Evolutionary conservation across 805 yeast genomes (phyloP).

Genomic region (Sporopachydermia quercuum): DNA sequence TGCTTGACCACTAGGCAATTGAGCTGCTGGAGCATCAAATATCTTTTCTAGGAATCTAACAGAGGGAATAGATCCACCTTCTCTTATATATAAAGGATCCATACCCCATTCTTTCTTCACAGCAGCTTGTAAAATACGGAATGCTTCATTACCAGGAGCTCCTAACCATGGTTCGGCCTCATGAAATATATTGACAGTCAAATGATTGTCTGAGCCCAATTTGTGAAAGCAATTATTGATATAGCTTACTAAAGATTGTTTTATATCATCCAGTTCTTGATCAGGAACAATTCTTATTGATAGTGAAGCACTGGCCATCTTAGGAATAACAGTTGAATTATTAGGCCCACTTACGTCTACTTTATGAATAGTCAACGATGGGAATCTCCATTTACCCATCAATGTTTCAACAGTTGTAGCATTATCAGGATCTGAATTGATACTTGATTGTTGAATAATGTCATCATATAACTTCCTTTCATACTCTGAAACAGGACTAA

Average conservation of each 20-base stretch:
- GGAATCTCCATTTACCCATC: conserved; percentile 75
- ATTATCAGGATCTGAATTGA: conserved; percentile 8
- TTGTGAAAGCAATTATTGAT: conserved; percentile 32
- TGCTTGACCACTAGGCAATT: conserved; percentile 91
- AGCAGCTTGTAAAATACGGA: conserved; percentile 47
- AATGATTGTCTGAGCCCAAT: conserved; percentile 44
- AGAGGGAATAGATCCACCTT: conserved; percentile 95
- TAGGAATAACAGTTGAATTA: conserved; percentile 82
- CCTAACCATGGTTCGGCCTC: conserved; percentile 97
- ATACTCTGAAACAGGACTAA: conserved; percentile 36
- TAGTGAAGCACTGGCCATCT: conserved; percentile 55
- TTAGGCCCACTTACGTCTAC: conserved; percentile 82
- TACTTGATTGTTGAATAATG: conserved; percentile 29
- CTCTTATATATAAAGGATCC: conserved; percentile 78
- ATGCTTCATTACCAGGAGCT: conserved; percentile 63
- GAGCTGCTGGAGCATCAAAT: conserved; percentile 82
- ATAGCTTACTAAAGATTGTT: conserved; percentile 30
- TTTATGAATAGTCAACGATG: conserved; percentile 78
- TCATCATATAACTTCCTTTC: conserved; percentile 52
- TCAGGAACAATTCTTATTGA: conserved; percentile 85
- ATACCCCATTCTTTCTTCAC: conserved; percentile 58
- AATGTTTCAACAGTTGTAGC: conserved; percentile 29
- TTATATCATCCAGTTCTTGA: conserved; percentile 52
- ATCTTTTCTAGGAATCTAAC: conserved; percentile 71
- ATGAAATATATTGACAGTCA: conserved; percentile 49